Percentiles rank a stretch among this genome's conserved stretches.
Evolutionary conservation across 2,329 filamentous ascomycete genomes (phyloP).

Genomic region (Tolypocladium album): DNA sequence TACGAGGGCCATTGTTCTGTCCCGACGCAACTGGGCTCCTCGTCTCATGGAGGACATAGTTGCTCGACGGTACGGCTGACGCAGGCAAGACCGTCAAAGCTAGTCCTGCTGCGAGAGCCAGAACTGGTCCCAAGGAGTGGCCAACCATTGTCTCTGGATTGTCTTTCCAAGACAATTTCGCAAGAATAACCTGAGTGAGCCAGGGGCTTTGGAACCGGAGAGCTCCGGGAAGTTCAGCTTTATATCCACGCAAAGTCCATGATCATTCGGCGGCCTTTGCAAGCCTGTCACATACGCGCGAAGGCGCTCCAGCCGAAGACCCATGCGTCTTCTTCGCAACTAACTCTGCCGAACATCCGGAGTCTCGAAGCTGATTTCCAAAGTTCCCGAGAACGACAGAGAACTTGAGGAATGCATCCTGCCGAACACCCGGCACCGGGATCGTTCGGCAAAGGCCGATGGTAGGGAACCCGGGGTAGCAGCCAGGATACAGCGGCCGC

Average conservation of each 20-base stretch:
- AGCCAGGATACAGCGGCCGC: neutral
- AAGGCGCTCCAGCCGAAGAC: neutral
- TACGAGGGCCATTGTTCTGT: neutral
- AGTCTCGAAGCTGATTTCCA: neutral
- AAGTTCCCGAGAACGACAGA: neutral
- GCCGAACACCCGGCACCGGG: neutral
- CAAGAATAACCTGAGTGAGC: too few species aligned
- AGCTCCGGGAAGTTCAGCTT: neutral
- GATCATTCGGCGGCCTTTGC: neutral
- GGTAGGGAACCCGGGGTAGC: neutral
- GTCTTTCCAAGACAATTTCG: neutral
- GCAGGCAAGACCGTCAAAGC: neutral
- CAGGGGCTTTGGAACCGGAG: neutral
- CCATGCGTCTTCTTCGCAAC: neutral
- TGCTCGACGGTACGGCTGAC: neutral
- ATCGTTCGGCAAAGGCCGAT: neutral
- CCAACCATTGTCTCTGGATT: neutral
- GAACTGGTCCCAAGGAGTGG: neutral
- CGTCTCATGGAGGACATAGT: neutral
- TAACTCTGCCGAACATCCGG: neutral
- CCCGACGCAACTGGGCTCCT: neutral
- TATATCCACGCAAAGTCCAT: neutral
- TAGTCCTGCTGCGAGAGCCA: constrained; percentile 2
- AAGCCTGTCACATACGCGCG: neutral
- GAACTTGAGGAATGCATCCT: neutral